phyloP scores from a whole-genome alignment of 176 grass and related monocot genomes.

The Oryza meridionalis region DNA sequence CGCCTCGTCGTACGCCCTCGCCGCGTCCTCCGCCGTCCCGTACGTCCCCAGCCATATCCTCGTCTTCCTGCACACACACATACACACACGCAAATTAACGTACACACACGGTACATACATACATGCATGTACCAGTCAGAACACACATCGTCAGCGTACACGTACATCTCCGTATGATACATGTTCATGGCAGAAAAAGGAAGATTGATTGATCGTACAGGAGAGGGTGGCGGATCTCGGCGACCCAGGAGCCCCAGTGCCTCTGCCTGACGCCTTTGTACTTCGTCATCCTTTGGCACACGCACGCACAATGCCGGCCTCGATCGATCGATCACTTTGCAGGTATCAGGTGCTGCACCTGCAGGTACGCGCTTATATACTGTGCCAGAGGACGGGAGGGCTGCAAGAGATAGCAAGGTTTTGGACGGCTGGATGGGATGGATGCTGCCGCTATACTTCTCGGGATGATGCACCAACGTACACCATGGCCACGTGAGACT shows the following conservation, averaged over 20 bases:
- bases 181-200: too few relatives aligned
- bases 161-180: too few relatives aligned
- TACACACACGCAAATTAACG: neutral
- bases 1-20: constrained; percentile 90
- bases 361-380: constrained; percentile 43
- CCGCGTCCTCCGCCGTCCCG: constrained; percentile 84
- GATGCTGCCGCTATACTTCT: constrained; percentile 1
- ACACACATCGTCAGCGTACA: neutral
- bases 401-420: constrained; percentile 26
- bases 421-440: neutral
- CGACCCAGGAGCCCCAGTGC: constrained; percentile 87
- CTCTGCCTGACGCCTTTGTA: constrained; percentile 75
- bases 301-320: neutral
- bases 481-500: constrained; percentile 17
- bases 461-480: neutral
- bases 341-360: constrained; percentile 30
- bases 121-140: neutral
- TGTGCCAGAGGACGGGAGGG: neutral
- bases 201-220: constrained; percentile 33
- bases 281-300: neutral
- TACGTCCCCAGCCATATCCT: constrained; percentile 96
- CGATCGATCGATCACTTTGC: neutral
- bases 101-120: neutral
- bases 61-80: constrained; percentile 67
- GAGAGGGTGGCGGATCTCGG: constrained; percentile 76